Conservation (phyloP, 1,284 basidiomycete species). For the Abortiporus biennis region DNA sequence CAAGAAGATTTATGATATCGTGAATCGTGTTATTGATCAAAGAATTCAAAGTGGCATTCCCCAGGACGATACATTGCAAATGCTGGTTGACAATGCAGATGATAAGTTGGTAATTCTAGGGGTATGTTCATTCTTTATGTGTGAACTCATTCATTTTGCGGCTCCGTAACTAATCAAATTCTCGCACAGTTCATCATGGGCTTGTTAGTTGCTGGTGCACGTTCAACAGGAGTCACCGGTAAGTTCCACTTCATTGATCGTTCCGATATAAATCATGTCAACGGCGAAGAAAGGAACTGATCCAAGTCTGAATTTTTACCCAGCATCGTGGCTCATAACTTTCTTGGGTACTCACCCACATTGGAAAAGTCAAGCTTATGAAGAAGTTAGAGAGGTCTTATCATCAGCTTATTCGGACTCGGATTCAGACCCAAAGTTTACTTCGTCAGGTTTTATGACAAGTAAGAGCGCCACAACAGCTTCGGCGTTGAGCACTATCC, state of each 20-base stretch:
- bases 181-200: conserved; percentile 67
- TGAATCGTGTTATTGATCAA: conserved; percentile 46
- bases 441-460: not conserved
- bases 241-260: no score
- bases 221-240: conserved; percentile 70
- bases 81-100: conserved; percentile 61
- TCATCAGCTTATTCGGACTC: conserved; percentile 35
- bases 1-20: conserved; percentile 65
- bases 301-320: conserved; percentile 4
- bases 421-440: conserved; percentile 1
- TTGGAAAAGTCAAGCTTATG: conserved; percentile 50
- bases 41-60: conserved; percentile 48
- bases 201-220: conserved; percentile 64
- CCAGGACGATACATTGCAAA: conserved; percentile 62
- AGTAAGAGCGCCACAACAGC: conserved; percentile 16
- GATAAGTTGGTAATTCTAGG: conserved; percentile 63
- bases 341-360: conserved; percentile 59
- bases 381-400: conserved; percentile 58
- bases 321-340: conserved; percentile 65
- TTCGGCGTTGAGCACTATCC: conserved; percentile 43
- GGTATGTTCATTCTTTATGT: conserved; percentile 37
- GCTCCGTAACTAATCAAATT: no score
- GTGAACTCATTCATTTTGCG: no score
- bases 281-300: no score
- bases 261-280: no score